phyloP scores from a whole-genome alignment of 768 basidiomycete genomes.

The Fistulinella prunicolor region DNA sequence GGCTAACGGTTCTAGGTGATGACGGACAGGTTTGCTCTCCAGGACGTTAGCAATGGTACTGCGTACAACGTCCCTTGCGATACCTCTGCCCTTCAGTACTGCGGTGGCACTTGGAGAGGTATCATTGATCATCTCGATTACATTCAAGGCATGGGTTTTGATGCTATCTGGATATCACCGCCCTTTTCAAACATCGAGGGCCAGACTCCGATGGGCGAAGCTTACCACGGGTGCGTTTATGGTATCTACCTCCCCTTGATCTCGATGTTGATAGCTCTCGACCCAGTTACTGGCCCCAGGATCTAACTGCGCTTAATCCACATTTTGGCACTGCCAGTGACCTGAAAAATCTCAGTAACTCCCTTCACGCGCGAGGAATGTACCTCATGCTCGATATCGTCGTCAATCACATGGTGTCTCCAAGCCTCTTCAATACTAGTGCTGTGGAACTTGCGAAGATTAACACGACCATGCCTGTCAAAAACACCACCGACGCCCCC shows the following conservation, averaged over 20 bases:
- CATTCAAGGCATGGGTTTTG: slow-evolving; percentile 61
- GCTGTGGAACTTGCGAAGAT: slow-evolving; percentile 18
- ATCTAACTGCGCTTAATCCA: slow-evolving; percentile 47
- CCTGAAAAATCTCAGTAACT: slow-evolving; percentile 44
- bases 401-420: slow-evolving; percentile 56
- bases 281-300: slow-evolving; percentile 49
- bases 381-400: slow-evolving; percentile 62
- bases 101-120: slow-evolving; percentile 56
- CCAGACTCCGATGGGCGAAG: slow-evolving; percentile 48
- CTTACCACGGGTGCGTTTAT: slow-evolving; percentile 49
- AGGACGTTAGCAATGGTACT: slow-evolving; percentile 29
- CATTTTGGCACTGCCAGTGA: slow-evolving; percentile 54
- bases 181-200: slow-evolving; percentile 49
- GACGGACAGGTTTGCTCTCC: slow-evolving; percentile 61
- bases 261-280: not conserved
- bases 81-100: slow-evolving; percentile 46
- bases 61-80: slow-evolving; percentile 41
- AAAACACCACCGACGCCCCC: slow-evolving; percentile 20
- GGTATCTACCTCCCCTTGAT: not conserved
- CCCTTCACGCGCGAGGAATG: slow-evolving; percentile 53
- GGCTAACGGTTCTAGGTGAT: slow-evolving; percentile 35
- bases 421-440: slow-evolving; percentile 25
- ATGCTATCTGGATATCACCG: slow-evolving; percentile 59
- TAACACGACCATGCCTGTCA: slow-evolving; percentile 8
- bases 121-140: slow-evolving; percentile 57